phyloP scores from a whole-genome alignment of 2,329 filamentous ascomycete genomes.

The Neonectria hederae region DNA sequence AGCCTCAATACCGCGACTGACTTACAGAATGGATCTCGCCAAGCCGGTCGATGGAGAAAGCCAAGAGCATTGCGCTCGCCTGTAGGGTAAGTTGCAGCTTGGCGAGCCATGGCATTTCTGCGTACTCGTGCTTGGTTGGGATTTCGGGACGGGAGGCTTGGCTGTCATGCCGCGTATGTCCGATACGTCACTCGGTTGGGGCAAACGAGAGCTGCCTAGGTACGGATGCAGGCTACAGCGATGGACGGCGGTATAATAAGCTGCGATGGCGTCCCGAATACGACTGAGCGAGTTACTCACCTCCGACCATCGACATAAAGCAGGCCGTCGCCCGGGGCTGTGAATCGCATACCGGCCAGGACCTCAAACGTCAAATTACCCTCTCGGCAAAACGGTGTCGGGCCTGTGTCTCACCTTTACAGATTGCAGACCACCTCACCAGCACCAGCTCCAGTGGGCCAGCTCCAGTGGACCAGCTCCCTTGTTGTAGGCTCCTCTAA shows the following conservation, averaged over 20 bases:
- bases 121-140: background rate
- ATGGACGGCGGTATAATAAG: constrained; percentile 7
- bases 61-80: background rate
- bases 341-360: constrained; percentile 3
- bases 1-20: background rate
- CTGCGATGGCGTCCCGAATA: constrained; percentile 18
- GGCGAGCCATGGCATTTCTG: constrained; percentile 7
- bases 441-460: constrained; percentile 11
- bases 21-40: background rate
- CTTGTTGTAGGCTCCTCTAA: constrained; percentile 5
- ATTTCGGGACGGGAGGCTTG: constrained; percentile 16
- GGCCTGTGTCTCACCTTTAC: constrained; percentile 21
- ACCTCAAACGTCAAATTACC: constrained; percentile 13
- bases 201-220: constrained; percentile 24
- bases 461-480: constrained; percentile 13
- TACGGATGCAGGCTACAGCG: background rate
- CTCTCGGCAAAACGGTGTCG: constrained; percentile 1
- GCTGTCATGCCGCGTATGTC: constrained; percentile 29
- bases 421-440: constrained; percentile 6
- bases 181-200: constrained; percentile 29
- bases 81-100: constrained; percentile 14
- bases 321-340: background rate
- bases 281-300: constrained; percentile 1
- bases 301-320: constrained; percentile 8
- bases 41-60: constrained; percentile 3